A percentile compares a stretch with the other conserved stretches of the same genome.
These are phyloP conservation scores for Cydonia oblonga DNA, from an alignment of 331 rosid species.

Conservation along the genomic window DNA sequence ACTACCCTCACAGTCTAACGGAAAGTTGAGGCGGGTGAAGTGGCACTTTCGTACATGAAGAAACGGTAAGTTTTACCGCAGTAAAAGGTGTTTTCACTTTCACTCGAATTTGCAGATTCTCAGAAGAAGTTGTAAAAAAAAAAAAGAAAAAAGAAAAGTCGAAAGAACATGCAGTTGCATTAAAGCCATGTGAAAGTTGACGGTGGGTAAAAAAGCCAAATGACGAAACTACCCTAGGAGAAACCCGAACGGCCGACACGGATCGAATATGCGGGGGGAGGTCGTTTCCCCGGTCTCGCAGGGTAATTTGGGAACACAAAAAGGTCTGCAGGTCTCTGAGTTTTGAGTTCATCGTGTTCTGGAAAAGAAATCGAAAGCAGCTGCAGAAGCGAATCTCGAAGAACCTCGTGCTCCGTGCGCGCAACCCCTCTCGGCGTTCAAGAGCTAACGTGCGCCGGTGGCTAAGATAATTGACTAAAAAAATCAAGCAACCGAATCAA, in stretches of 20 bases:
- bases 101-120: background rate
- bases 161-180: slow-evolving; percentile 16
- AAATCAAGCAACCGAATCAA: background rate
- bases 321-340: background rate
- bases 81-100: background rate
- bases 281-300: background rate
- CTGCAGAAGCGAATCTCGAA: slow-evolving; percentile 13
- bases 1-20: background rate
- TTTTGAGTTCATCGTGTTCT: slow-evolving; percentile 8
- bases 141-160: background rate
- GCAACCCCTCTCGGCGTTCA: too few species aligned
- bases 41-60: background rate
- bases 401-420: slow-evolving; percentile 6
- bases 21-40: background rate
- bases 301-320: slow-evolving; percentile 2
- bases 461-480: background rate
- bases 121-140: too few species aligned
- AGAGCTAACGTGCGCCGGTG: slow-evolving; percentile 21
- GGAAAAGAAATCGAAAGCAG: background rate
- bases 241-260: background rate
- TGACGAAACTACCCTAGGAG: slow-evolving; percentile 12
- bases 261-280: background rate
- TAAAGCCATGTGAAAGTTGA: slow-evolving; percentile 6
- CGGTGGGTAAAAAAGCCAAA: background rate
- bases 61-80: background rate